Conservation (phyloP, 2,329 filamentous ascomycete species). For the Acrocalymma vagum region DNA sequence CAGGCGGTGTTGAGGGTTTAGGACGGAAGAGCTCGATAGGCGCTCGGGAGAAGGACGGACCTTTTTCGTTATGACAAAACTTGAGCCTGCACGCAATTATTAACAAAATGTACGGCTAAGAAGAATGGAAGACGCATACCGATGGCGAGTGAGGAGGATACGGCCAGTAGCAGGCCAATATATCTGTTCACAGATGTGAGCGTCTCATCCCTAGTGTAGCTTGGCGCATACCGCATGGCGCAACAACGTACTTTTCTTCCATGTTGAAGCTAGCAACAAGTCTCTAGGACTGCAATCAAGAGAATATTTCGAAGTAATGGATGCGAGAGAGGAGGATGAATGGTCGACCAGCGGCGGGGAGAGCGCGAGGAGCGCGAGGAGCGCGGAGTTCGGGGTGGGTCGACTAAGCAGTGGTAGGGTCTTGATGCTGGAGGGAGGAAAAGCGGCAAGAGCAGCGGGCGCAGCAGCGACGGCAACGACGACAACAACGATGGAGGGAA, state of each 20-base stretch:
- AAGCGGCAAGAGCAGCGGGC: conserved; percentile 2
- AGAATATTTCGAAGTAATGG: too few species aligned
- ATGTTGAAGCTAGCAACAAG: conserved; percentile 13
- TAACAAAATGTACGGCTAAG: conserved; percentile 15
- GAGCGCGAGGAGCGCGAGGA: conserved; percentile 4
- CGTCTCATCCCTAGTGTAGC: conserved; percentile 1
- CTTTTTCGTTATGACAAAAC: conserved; percentile 99
- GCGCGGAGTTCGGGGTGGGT: not conserved
- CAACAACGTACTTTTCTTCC: conserved; percentile 50
- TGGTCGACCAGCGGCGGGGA: too few species aligned
- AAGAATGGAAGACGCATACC: conserved; percentile 27
- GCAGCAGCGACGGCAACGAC: conserved; percentile 10
- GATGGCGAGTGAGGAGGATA: conserved; percentile 51
- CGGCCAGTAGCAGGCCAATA: conserved; percentile 49
- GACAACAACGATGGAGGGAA: not conserved
- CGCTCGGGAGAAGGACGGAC: conserved; percentile 55
- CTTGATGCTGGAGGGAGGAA: conserved; percentile 14
- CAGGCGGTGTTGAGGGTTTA: conserved; percentile 1
- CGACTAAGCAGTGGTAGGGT: conserved; percentile 1
- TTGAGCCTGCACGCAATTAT: conserved; percentile 70
- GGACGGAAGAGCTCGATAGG: conserved; percentile 1
- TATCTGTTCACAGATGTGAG: conserved; percentile 48
- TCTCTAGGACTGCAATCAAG: conserved; percentile 2
- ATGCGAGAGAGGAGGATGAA: too few species aligned
- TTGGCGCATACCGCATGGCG: conserved; percentile 5